A percentile compares a stretch with the other conserved stretches of the same genome.
These are phyloP conservation scores for Russula sp. DNA, from an alignment of 768 basidiomycete genomes.

Conservation along the genomic window DNA sequence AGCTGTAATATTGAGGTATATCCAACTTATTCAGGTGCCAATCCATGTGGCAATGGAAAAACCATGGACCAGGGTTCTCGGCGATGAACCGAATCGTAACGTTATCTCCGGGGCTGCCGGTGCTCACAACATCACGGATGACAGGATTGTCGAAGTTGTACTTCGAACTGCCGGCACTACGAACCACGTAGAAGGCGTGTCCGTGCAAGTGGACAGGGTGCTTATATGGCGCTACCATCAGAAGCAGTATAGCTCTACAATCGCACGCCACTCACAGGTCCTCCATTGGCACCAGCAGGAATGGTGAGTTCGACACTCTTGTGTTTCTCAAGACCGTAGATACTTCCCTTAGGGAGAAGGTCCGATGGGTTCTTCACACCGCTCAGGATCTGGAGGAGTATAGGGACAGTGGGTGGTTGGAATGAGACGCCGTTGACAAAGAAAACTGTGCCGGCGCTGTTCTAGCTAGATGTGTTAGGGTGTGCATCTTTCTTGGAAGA, in stretches of 20 bases:
- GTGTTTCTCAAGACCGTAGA: slow-evolving; percentile 43
- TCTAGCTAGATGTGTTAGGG: background rate
- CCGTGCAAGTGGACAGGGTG: slow-evolving; percentile 14
- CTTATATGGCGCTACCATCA: background rate
- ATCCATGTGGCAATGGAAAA: slow-evolving; percentile 30
- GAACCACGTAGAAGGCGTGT: slow-evolving; percentile 19
- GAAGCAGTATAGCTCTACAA: background rate
- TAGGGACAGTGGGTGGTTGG: background rate
- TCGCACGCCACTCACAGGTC: background rate
- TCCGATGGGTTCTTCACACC: slow-evolving; percentile 36
- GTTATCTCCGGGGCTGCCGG: slow-evolving; percentile 11
- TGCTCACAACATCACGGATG: slow-evolving; percentile 39
- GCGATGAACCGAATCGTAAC: slow-evolving; percentile 28
- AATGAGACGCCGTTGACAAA: background rate
- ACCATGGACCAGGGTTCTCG: slow-evolving; percentile 29
- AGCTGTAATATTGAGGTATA: background rate
- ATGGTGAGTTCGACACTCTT: slow-evolving; percentile 40
- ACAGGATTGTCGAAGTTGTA: slow-evolving; percentile 35
- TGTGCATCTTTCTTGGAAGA: background rate
- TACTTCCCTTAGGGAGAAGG: slow-evolving; percentile 43
- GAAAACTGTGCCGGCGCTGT: background rate
- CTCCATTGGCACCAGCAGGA: background rate
- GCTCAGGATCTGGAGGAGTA: slow-evolving; percentile 14
- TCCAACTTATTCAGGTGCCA: slow-evolving; percentile 26
- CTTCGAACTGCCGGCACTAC: slow-evolving; percentile 11